Percentiles rank a stretch among this genome's conserved stretches.
These are phyloP conservation scores for Nissolia schottii DNA, from an alignment of 306 rosid species.

Conservation along the genomic window DNA sequence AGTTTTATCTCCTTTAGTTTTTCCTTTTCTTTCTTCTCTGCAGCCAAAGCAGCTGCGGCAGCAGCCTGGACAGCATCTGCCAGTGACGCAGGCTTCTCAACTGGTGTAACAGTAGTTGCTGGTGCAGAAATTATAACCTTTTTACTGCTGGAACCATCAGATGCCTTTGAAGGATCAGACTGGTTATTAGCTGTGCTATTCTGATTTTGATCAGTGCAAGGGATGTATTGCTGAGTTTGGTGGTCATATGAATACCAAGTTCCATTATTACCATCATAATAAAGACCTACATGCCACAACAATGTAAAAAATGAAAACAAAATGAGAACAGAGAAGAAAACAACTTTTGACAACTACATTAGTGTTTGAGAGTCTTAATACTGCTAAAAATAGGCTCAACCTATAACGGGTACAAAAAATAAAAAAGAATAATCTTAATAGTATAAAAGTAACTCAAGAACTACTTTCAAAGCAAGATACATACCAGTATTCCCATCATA, in stretches of 20 bases:
- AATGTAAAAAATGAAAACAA: slow-evolving; percentile 13
- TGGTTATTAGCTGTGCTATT: slow-evolving; percentile 49
- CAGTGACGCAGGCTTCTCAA: slow-evolving; percentile 74
- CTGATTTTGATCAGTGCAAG: slow-evolving; percentile 79
- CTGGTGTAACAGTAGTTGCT: slow-evolving; percentile 61
- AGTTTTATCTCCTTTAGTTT: slow-evolving; percentile 85
- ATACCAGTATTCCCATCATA: slow-evolving; percentile 94
- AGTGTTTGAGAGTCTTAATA: slow-evolving; percentile 7
- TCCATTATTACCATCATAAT: slow-evolving; percentile 84
- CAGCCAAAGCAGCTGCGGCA: slow-evolving; percentile 88
- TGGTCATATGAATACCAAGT: slow-evolving; percentile 90
- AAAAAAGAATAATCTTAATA: background rate
- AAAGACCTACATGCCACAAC: slow-evolving; percentile 61
- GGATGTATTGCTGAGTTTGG: slow-evolving; percentile 72
- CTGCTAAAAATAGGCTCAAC: background rate
- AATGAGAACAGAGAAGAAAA: background rate
- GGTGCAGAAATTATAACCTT: slow-evolving; percentile 88
- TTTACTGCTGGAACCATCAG: slow-evolving; percentile 61
- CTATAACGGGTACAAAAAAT: background rate
- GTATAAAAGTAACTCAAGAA: background rate
- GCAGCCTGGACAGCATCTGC: slow-evolving; percentile 98
- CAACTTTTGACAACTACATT: background rate
- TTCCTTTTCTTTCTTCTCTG: slow-evolving; percentile 94
- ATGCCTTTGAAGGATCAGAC: slow-evolving; percentile 56
- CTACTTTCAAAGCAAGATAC: background rate